Evolutionary conservation across 2,329 filamentous ascomycete species (phyloP).

Genomic region (Trichoderma breve): DNA sequence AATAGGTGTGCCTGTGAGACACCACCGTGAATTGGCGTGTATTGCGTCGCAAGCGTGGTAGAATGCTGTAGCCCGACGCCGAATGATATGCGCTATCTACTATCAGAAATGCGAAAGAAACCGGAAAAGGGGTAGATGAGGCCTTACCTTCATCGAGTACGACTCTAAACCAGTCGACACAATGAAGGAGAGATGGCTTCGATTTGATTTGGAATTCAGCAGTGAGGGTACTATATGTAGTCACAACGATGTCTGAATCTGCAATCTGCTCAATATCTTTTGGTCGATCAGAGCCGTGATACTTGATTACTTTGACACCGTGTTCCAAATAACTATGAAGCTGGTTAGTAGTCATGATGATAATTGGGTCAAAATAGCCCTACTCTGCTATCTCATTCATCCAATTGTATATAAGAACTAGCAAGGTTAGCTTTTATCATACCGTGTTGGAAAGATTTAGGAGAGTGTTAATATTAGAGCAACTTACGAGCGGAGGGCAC

Average conservation of each 20-base stretch:
- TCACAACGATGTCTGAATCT: conserved; percentile 43
- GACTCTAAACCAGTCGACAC: conserved; percentile 42
- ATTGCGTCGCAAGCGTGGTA: conserved; percentile 44
- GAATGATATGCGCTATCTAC: conserved; percentile 48
- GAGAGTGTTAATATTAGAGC: not conserved
- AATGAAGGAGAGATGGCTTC: conserved; percentile 27
- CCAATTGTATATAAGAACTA: conserved; percentile 44
- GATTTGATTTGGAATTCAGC: conserved; percentile 30
- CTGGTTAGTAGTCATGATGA: not conserved
- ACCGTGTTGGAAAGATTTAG: not conserved
- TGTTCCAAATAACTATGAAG: conserved; percentile 33
- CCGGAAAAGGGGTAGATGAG: not conserved
- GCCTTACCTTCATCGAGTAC: conserved; percentile 46
- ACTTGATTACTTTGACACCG: conserved; percentile 32
- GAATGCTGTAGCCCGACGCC: conserved; percentile 45
- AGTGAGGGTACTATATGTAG: conserved; percentile 47
- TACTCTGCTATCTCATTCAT: conserved; percentile 38
- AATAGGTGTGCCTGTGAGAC: conserved; percentile 52
- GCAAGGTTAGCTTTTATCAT: conserved; percentile 16
- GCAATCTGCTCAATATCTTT: conserved; percentile 29
- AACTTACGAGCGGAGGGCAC: conserved; percentile 43
- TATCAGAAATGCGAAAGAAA: no score
- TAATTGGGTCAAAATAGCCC: not conserved
- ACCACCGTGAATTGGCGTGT: conserved; percentile 48
- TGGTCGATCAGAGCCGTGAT: conserved; percentile 37